Conservation (phyloP, 257 asterid species). For the Capsicum chinense region DNA sequence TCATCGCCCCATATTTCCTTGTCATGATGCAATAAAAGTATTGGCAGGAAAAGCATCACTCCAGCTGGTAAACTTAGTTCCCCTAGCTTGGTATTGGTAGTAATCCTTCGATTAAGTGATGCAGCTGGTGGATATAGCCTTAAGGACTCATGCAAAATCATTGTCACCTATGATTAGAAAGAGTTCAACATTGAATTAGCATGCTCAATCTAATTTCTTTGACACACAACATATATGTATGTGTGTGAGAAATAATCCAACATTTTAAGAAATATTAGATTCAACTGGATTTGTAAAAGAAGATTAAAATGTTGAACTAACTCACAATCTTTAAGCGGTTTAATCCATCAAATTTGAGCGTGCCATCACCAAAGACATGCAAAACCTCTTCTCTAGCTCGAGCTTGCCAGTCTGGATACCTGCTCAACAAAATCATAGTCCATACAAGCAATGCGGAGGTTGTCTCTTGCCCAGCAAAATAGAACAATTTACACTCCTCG, state of each 20-base stretch:
- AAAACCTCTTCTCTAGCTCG: too few species aligned
- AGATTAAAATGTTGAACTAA: not conserved
- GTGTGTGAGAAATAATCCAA: not conserved
- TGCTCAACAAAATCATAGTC: too few species aligned
- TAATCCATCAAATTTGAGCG: too few species aligned
- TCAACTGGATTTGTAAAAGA: not conserved
- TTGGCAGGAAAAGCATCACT: not conserved
- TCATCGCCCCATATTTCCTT: slow-evolving; percentile 45
- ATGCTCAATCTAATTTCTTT: not conserved
- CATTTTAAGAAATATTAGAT: too few species aligned
- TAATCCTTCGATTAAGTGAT: not conserved
- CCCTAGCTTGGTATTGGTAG: slow-evolving; percentile 20
- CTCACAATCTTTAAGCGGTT: not conserved
- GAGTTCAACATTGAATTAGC: not conserved
- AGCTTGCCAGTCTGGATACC: too few species aligned
- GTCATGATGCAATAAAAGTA: slow-evolving; percentile 42
- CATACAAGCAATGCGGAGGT: too few species aligned
- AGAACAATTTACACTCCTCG: too few species aligned
- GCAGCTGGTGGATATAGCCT: slow-evolving; percentile 34
- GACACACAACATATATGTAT: not conserved
- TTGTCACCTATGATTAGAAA: slow-evolving; percentile 28
- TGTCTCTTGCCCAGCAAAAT: too few species aligned
- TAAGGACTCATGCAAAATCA: slow-evolving; percentile 38
- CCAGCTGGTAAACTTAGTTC: slow-evolving; percentile 25
- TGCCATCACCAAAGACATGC: too few species aligned